phyloP scores from a whole-genome alignment of 192 early-diverging fungal species.

The Linnemannia elongata region DNA sequence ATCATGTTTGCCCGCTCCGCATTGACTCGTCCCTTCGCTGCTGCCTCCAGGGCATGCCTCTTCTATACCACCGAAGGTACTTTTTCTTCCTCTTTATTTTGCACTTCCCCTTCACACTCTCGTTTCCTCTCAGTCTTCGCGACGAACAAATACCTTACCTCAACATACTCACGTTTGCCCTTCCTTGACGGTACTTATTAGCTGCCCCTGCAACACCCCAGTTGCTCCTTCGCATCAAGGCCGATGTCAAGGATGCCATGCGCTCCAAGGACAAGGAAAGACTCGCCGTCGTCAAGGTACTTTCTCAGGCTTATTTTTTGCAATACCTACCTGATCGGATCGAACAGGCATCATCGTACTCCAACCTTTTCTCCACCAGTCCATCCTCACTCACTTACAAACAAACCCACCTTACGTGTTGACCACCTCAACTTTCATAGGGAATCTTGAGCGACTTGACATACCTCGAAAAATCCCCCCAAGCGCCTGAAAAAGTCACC shows the following conservation, averaged over 20 bases:
- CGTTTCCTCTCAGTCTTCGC: not conserved
- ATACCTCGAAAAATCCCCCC: conserved; percentile 79
- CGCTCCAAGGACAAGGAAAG: conserved; percentile 75
- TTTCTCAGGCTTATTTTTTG: not conserved
- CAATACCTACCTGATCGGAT: not conserved
- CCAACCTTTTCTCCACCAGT: not conserved
- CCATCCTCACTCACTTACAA: not conserved
- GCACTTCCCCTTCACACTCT: not conserved
- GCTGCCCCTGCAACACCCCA: conserved; percentile 40
- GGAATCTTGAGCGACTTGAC: conserved; percentile 83
- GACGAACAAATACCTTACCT: not conserved
- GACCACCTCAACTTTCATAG: conserved; percentile 61
- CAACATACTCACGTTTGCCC: not conserved
- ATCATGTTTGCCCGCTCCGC: conserved; percentile 39
- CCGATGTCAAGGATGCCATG: conserved; percentile 87
- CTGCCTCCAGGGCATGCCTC: conserved; percentile 17
- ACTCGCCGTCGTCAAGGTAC: conserved; percentile 58
- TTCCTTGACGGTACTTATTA: not conserved
- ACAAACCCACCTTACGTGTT: not conserved
- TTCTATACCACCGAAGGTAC: conserved; percentile 47
- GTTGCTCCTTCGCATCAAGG: conserved; percentile 69
- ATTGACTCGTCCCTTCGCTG: not conserved
- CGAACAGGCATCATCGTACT: not conserved
- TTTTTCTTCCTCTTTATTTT: not conserved
- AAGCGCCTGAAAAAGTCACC: conserved; percentile 58